A percentile compares a stretch with the other conserved stretches of the same genome.
These are phyloP conservation scores for Boletellus ananiceps DNA, from an alignment of 768 basidiomycete species.

Conservation along the genomic window DNA sequence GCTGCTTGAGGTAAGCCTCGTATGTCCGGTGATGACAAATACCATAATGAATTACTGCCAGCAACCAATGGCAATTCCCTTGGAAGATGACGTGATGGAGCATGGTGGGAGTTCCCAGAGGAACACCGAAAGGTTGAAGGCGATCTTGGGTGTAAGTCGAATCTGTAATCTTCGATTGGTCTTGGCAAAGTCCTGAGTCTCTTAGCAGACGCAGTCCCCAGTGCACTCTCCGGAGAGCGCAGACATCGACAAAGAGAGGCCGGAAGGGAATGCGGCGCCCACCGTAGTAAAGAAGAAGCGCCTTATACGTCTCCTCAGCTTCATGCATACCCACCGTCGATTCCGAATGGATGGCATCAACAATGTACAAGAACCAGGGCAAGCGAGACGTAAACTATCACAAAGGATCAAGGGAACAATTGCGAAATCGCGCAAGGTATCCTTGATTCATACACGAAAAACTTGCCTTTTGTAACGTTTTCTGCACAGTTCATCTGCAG, in stretches of 20 bases:
- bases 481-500: slow-evolving; percentile 19
- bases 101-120: neutral
- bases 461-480: slow-evolving; percentile 21
- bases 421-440: slow-evolving; percentile 24
- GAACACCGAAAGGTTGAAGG: slow-evolving; percentile 8
- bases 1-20: slow-evolving; percentile 22
- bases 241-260: slow-evolving; percentile 4
- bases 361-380: slow-evolving; percentile 9
- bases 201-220: slow-evolving; percentile 6
- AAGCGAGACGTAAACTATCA: slow-evolving; percentile 13
- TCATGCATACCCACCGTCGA: slow-evolving; percentile 2
- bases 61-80: slow-evolving; percentile 7
- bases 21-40: neutral
- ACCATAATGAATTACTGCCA: slow-evolving; percentile 9
- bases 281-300: neutral
- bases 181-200: slow-evolving; percentile 6
- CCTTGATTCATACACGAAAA: slow-evolving; percentile 1
- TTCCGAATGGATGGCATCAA: slow-evolving; percentile 1
- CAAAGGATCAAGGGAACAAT: slow-evolving; percentile 18
- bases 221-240: slow-evolving; percentile 5
- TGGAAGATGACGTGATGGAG: neutral
- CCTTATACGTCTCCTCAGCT: slow-evolving; percentile 5
- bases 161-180: neutral
- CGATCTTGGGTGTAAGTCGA: slow-evolving; percentile 17
- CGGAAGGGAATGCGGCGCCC: slow-evolving; percentile 5